Percentiles rank a stretch among this genome's conserved stretches.
Conservation (phyloP, 2,329 filamentous ascomycete species). For the Exserohilum rostratum region DNA sequence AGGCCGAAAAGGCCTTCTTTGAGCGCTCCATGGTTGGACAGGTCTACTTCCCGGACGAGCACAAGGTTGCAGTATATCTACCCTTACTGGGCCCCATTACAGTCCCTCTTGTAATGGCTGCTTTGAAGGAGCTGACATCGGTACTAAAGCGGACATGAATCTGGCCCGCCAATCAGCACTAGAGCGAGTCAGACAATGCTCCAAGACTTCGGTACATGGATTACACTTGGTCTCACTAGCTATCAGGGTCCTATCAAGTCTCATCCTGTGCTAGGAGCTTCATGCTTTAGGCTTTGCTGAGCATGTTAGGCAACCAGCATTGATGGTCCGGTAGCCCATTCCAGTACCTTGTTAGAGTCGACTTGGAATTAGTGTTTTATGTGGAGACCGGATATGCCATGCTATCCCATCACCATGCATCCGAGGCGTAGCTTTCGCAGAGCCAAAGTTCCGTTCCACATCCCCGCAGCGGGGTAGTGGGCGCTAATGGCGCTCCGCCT, state of each 20-base stretch:
- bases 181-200: not conserved
- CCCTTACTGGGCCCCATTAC: conserved; percentile 89
- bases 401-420: not conserved
- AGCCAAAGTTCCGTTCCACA: not conserved
- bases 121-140: conserved; percentile 70
- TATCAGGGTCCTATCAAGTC: not conserved
- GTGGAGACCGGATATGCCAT: not conserved
- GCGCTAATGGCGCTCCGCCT: not conserved
- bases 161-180: not conserved
- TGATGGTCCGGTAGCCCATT: not conserved
- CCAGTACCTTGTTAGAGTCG: not conserved
- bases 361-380: not conserved
- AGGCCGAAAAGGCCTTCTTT: conserved; percentile 94
- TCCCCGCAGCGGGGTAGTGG: conserved; percentile 9
- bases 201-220: not conserved
- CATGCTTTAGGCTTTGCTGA: too few relatives aligned
- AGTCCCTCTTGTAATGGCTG: conserved; percentile 83
- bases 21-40: conserved; percentile 99
- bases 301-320: not conserved
- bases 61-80: conserved; percentile 95
- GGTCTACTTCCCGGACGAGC: conserved; percentile 97
- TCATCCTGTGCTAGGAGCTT: too few relatives aligned
- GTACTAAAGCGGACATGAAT: conserved; percentile 27
- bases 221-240: not conserved
- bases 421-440: not conserved